A percentile compares a stretch with the other conserved stretches of the same genome.
These are phyloP conservation scores for Elsinoe fawcettii DNA, from an alignment of 2,329 filamentous ascomycete species.

Conservation along the genomic window DNA sequence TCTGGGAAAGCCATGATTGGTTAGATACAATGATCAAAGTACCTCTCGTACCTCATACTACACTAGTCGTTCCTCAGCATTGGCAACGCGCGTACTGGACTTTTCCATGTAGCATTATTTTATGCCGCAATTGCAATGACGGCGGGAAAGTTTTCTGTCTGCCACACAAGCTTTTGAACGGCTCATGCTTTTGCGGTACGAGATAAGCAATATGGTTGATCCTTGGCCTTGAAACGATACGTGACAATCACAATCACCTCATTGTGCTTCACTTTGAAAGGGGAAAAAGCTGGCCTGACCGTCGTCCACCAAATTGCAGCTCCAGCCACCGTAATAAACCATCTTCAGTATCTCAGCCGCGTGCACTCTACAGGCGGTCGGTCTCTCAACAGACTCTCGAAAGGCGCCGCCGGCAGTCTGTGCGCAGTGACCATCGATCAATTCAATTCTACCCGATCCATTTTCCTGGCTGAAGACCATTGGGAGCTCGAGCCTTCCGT, in stretches of 20 bases:
- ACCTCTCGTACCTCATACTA: background rate
- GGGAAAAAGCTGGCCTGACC: conserved; percentile 1
- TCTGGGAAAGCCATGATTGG: background rate
- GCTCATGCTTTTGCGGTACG: background rate
- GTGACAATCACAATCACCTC: background rate
- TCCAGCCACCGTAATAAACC: background rate
- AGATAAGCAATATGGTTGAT: conserved; percentile 6
- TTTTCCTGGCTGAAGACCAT: background rate
- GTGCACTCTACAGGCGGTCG: background rate
- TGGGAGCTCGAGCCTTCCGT: conserved; percentile 11
- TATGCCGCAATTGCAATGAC: background rate
- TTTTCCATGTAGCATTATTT: background rate
- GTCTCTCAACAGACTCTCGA: background rate
- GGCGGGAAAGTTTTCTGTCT: background rate
- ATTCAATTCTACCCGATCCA: conserved; percentile 12
- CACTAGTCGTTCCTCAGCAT: background rate
- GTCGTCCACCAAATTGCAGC: background rate
- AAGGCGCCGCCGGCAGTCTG: background rate
- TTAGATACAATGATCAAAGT: background rate
- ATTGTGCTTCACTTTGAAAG: background rate
- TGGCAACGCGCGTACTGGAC: conserved; percentile 8
- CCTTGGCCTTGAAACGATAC: background rate
- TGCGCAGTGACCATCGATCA: conserved; percentile 8
- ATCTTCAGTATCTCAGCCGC: background rate
- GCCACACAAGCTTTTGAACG: conserved; percentile 4